Evolutionary conservation across 495 filamentous ascomycete species (phyloP), one percentile per base, ranked within the genome.

Genomic region (Penicillium canariense): DNA sequence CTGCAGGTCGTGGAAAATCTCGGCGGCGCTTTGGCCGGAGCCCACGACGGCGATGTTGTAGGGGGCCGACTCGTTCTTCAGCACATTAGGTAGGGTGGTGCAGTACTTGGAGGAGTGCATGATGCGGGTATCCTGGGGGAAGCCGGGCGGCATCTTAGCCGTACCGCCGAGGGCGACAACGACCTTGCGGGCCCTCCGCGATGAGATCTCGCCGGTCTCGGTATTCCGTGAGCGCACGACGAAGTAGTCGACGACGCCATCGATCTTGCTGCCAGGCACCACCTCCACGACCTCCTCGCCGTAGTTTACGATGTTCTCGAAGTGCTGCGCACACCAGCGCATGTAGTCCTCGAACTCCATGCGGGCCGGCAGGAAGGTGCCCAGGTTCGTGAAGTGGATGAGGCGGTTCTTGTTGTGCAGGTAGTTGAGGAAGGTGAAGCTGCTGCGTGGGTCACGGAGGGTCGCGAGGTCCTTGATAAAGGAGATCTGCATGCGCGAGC

Each of bases 401-500:
- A 98, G 79, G 6, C 94, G 81, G 43, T 81, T 77, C 57, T 95
- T 84, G 56, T 80, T 68, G 71, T 93, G 85, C 2, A 98, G 81
- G 66, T 97, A 97, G 68, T 96, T 97, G 55, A 96, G 76, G 72
- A 98, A 98, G 5, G 93, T 97, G 73, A 97, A 98, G 59, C 91
- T 77, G 48, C 90, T 96, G 52, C 87, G 84, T 2, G 93, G 93
- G 58, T 97, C 84, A 34, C 93, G 81, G 39, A 96, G 72, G 8
- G 90, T 94, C 10, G 94, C 93, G 53, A 98, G 79, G 62, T 97
- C 94, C 75, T 98, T 98, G 71, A 98, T 78, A 78, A 97, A 98
- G 28, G 89, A 93, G 54, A 98, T 97, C 69, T 98, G 93, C 93
- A 98, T 98, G 67, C 87, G 89, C 11, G 91, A 88, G 42, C 90